Conservation (phyloP, 2,329 filamentous ascomycete genomes). For the Diaporthe sp. region DNA sequence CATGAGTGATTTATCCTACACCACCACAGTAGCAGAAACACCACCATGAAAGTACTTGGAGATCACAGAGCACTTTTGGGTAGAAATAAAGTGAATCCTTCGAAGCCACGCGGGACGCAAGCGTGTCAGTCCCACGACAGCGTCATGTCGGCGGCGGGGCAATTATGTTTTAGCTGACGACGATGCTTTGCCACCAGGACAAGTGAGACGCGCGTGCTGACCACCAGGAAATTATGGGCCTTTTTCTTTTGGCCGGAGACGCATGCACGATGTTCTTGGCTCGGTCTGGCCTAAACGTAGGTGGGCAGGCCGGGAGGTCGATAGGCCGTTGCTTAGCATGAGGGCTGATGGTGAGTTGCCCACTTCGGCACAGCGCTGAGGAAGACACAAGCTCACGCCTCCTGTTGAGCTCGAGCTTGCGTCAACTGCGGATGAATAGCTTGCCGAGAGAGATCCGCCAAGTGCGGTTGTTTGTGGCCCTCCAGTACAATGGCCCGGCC, state of each 20-base stretch:
- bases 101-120: not conserved
- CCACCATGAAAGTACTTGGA: not conserved
- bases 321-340: not conserved
- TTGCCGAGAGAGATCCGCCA: not conserved
- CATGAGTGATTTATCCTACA: not conserved
- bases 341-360: not conserved
- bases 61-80: not conserved
- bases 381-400: not conserved
- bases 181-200: conserved; percentile 16
- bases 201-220: conserved; percentile 20
- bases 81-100: not conserved
- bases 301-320: not conserved
- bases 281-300: not conserved
- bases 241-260: not conserved
- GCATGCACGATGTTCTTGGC: not conserved
- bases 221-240: not conserved
- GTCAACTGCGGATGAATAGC: not conserved
- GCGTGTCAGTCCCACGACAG: conserved; percentile 3
- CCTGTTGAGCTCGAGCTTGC: not conserved
- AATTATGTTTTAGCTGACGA: conserved; percentile 1
- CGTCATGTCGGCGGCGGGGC: not conserved
- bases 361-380: not conserved
- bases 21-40: not conserved
- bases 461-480: no score
- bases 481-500: no score